Conservation (phyloP, 371 early-diverging fungal genomes). For the Lichtheimia hyalospora region DNA sequence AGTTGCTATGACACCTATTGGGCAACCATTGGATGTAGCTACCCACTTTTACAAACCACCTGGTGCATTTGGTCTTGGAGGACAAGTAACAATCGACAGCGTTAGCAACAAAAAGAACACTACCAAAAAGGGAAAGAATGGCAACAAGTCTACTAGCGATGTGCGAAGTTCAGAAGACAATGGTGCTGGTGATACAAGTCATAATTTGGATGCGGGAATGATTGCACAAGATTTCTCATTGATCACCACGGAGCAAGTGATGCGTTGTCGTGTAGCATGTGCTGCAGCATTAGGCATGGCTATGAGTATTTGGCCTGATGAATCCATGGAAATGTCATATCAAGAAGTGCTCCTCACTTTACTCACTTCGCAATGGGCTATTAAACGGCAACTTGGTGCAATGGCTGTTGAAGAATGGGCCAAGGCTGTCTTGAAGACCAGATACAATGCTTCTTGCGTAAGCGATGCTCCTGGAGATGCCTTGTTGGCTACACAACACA, state of each 20-base stretch:
- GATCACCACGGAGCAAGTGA: conserved; percentile 71
- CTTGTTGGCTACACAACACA: conserved; percentile 35
- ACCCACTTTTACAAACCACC: conserved; percentile 64
- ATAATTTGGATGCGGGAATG: conserved; percentile 90
- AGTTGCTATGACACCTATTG: conserved; percentile 74
- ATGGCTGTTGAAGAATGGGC: conserved; percentile 87
- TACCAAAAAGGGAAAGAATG: conserved; percentile 12
- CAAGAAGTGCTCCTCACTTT: conserved; percentile 51
- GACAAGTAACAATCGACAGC: conserved; percentile 10
- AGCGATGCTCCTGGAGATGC: conserved; percentile 48
- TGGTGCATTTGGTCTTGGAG: conserved; percentile 47
- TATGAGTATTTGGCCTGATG: conserved; percentile 66
- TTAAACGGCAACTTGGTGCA: conserved; percentile 79
- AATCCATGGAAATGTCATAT: conserved; percentile 53
- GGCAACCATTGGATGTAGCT: conserved; percentile 70
- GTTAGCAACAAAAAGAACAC: conserved; percentile 4
- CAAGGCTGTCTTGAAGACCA: conserved; percentile 42
- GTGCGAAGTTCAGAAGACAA: background rate
- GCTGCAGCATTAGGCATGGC: conserved; percentile 81
- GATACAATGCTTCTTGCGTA: conserved; percentile 43
- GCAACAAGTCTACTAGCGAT: conserved; percentile 20
- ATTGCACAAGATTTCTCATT: conserved; percentile 87
- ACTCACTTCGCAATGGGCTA: conserved; percentile 73
- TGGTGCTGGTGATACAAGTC: conserved; percentile 29
- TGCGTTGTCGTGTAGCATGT: conserved; percentile 80